Percentiles rank a stretch among this genome's conserved stretches.
phyloP scores from a whole-genome alignment of 2,329 filamentous ascomycete genomes.

The Sordariomycetes sp. region DNA sequence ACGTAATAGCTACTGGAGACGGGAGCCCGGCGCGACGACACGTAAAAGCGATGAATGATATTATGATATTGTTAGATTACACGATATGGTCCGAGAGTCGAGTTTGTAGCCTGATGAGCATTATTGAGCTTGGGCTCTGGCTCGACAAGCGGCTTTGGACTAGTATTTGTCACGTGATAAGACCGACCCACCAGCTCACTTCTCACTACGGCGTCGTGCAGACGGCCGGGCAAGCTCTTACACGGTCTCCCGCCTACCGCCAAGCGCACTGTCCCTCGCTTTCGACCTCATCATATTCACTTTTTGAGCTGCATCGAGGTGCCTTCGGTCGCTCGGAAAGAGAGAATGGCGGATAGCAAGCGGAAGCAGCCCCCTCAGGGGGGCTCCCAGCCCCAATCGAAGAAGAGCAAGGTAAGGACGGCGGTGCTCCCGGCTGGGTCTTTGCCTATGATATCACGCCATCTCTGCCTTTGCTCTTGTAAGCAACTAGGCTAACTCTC shows the following conservation, averaged over 20 bases:
- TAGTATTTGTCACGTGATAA: background rate
- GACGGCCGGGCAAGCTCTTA: background rate
- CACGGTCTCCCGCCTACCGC: background rate
- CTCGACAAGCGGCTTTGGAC: background rate
- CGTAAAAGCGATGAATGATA: background rate
- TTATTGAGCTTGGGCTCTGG: background rate
- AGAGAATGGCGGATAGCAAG: background rate
- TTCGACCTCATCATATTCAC: background rate
- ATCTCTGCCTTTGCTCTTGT: too few relatives aligned
- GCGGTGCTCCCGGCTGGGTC: background rate
- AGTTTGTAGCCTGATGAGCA: background rate
- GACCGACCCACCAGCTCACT: background rate
- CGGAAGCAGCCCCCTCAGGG: constrained; percentile 13
- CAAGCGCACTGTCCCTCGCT: background rate
- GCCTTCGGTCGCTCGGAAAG: background rate
- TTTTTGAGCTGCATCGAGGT: background rate
- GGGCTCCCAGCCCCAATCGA: constrained; percentile 14
- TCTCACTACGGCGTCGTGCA: background rate
- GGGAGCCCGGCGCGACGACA: background rate
- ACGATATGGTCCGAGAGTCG: background rate
- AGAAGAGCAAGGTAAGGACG: constrained; percentile 26
- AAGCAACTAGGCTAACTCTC: too few relatives aligned
- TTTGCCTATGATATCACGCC: background rate
- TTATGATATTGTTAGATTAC: background rate
- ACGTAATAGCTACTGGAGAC: background rate